Base-by-base conservation (phyloP, 208 protist species). In the Herpetomonas tarakana region DNA sequence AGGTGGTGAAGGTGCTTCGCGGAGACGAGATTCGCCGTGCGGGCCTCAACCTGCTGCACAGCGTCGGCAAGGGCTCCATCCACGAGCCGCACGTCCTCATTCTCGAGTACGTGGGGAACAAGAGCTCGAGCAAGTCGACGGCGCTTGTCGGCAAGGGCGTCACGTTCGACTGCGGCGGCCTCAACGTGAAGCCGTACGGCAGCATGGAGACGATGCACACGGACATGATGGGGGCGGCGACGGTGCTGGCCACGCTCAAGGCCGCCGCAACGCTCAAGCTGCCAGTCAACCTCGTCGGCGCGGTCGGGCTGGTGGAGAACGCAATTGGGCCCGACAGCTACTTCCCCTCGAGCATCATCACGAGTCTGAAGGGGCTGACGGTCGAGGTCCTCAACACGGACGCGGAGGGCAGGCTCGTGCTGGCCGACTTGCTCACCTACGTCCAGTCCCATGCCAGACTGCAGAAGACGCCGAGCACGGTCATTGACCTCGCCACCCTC, bases 191-290 rank as follows among this genome's bases (percentile, higher is more conserved):
- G 65, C 91, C 93, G 25, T 86, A 68, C 64, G 84, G 75, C 0
- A 83, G 82, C 21, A 97, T 97, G 93, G 83, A 91, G 68, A 87
- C 83, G 46, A 97, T 97, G 93, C 90, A 97, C 71, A 81, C 76
- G 30, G 93, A 97, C 60, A 97, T 97, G 91, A 93, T 92, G 76
- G 93, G 93, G 14, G 83, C 93, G 0, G 92, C 86, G 25, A 87
- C 81, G 16, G 83, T 86, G 22, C 72, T 96, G n/a, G 61, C 76
- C 9, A 75, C 86, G 4, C 58, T 96, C 24, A 82, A 89, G 57
- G 86, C 88, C 14, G 74, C 81, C 41, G 85, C 82, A 0, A 60
- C 52, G 44, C 77, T 92, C 22, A 28, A 78, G 22, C 65, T 92
- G 51, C 81, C 78, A 0, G 70, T 93, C 31, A 95, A 97, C 58